Evolutionary conservation across 495 filamentous ascomycete genomes (phyloP).

Genomic region (Physcia stellaris): DNA sequence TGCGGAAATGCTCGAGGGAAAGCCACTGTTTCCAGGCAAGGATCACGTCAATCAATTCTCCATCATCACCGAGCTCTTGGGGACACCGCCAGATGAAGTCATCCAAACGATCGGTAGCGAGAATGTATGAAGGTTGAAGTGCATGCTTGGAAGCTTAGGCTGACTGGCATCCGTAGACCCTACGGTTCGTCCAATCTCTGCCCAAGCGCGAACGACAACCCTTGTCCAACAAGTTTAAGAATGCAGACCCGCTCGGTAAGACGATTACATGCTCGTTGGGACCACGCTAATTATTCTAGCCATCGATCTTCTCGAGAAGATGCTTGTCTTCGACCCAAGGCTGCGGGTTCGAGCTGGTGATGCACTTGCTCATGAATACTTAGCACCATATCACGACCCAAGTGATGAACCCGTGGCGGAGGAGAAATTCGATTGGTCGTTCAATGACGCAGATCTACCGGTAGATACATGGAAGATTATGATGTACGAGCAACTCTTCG

Average conservation of each 20-base stretch:
- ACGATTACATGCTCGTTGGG: not conserved
- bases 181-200: slow-evolving; percentile 93
- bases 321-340: slow-evolving; percentile 96
- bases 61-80: slow-evolving; percentile 94
- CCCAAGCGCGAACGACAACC: slow-evolving; percentile 92
- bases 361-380: slow-evolving; percentile 81
- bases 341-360: slow-evolving; percentile 76
- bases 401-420: slow-evolving; percentile 90
- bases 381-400: slow-evolving; percentile 92
- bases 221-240: slow-evolving; percentile 84
- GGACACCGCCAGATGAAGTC: slow-evolving; percentile 97
- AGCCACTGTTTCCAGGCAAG: slow-evolving; percentile 96
- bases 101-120: slow-evolving; percentile 97
- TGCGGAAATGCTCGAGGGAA: slow-evolving; percentile 97
- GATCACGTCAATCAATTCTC: slow-evolving; percentile 99
- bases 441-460: slow-evolving; percentile 94
- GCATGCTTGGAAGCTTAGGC: not conserved
- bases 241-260: slow-evolving; percentile 83
- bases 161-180: slow-evolving; percentile 44
- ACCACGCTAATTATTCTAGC: slow-evolving; percentile 34
- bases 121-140: slow-evolving; percentile 48
- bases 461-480: slow-evolving; percentile 99
- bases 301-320: slow-evolving; percentile 83
- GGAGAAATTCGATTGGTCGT: slow-evolving; percentile 99
- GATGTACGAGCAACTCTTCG: slow-evolving; percentile 57